Evolutionary conservation across 176 grass and related monocot genomes (phyloP).

Genomic region (Bromus sterilis): DNA sequence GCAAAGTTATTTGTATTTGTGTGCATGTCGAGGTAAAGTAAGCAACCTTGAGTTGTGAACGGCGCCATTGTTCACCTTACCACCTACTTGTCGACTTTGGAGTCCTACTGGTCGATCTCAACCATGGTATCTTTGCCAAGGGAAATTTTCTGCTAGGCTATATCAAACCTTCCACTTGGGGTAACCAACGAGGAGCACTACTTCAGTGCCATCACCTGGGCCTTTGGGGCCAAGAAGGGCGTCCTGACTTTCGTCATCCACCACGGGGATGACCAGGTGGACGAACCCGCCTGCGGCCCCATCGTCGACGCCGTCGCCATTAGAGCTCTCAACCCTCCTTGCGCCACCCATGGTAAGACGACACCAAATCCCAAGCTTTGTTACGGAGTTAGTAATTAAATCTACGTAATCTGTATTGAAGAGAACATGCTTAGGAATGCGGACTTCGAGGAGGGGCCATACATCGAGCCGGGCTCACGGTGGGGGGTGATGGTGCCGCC

Average conservation of each 20-base stretch:
- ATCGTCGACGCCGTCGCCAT: conserved; percentile 28
- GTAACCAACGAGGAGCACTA: too few relatives aligned
- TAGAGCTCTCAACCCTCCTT: neutral
- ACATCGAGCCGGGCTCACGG: conserved; percentile 1
- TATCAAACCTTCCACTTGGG: too few relatives aligned
- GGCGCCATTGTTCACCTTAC: too few relatives aligned
- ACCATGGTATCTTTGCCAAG: too few relatives aligned
- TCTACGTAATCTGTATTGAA: neutral
- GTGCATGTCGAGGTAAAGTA: too few relatives aligned
- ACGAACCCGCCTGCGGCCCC: conserved; percentile 35
- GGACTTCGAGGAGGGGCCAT: conserved; percentile 42
- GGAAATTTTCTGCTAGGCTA: too few relatives aligned
- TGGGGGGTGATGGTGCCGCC: conserved; percentile 37
- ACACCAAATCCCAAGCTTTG: neutral
- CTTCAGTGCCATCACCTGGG: too few relatives aligned
- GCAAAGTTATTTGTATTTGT: too few relatives aligned
- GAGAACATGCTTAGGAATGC: conserved; percentile 26
- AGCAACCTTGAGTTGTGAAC: too few relatives aligned
- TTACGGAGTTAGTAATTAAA: neutral
- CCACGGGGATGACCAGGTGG: conserved; percentile 11
- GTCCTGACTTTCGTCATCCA: conserved; percentile 19
- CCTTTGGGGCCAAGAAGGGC: neutral
- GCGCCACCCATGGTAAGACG: neutral
- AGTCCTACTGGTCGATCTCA: too few relatives aligned
- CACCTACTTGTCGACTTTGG: too few relatives aligned